These are phyloP conservation scores for Lipomyces spencermartinsiae DNA, from an alignment of 805 yeast genomes.

Conservation along the genomic window DNA sequence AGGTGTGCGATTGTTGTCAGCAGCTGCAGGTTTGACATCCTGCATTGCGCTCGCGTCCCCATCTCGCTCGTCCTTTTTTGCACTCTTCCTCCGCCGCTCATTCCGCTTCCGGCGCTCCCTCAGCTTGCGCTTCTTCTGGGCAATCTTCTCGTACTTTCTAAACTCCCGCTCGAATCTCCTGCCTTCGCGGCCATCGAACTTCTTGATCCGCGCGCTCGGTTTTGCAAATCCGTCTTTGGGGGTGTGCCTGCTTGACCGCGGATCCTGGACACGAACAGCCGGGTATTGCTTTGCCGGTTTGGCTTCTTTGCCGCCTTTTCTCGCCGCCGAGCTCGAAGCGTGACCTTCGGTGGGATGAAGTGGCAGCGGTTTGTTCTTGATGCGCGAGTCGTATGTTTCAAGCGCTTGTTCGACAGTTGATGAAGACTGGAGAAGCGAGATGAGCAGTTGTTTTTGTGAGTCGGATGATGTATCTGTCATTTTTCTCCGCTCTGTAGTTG, in stretches of 20 bases:
- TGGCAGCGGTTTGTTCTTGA: constrained; percentile 25
- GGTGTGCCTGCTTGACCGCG: background rate
- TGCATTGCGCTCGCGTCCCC: background rate
- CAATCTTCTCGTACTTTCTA: constrained; percentile 1
- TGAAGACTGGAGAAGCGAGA: background rate
- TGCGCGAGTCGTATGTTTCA: constrained; percentile 16
- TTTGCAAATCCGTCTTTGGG: background rate
- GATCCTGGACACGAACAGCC: constrained; percentile 5
- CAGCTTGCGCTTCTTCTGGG: constrained; percentile 15
- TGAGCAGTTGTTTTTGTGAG: constrained; percentile 3
- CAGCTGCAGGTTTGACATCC: background rate
- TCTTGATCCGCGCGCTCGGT: background rate
- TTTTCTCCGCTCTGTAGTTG: background rate
- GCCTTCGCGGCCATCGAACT: constrained; percentile 13
- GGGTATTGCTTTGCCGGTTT: background rate
- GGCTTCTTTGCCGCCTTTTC: background rate
- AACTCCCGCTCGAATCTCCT: constrained; percentile 17
- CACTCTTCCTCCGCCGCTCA: background rate
- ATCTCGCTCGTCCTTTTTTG: constrained; percentile 4
- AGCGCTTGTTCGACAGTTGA: constrained; percentile 15
- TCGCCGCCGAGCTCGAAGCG: background rate
- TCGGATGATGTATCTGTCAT: background rate
- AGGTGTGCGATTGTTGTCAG: background rate
- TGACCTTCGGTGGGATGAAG: constrained; percentile 24
- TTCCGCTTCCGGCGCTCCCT: constrained; percentile 15